Conservation (phyloP, 2,329 filamentous ascomycete species). For the Stagonosporopsis cucurbitacearum region DNA sequence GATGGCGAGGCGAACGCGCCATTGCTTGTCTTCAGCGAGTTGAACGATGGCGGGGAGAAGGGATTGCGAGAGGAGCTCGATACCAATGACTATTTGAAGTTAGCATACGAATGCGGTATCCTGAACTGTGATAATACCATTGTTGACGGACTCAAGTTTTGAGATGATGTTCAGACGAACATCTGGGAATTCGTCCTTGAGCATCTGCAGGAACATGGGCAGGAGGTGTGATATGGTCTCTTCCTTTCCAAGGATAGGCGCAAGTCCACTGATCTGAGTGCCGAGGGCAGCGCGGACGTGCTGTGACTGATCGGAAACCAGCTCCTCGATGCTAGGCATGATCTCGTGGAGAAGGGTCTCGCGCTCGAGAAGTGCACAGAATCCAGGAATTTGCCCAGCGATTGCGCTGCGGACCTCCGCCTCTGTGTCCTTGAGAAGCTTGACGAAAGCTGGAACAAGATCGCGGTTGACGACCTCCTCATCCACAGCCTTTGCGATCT, state of each 20-base stretch:
- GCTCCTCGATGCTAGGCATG: constrained; percentile 93
- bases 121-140: constrained; percentile 64
- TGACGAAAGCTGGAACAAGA: constrained; percentile 94
- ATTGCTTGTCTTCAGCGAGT: constrained; percentile 98
- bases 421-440: constrained; percentile 96
- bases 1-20: constrained; percentile 95
- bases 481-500: constrained; percentile 98
- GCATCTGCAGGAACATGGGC: constrained; percentile 99
- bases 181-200: constrained; percentile 98
- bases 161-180: constrained; percentile 99
- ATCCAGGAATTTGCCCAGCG: constrained; percentile 93
- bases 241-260: constrained; percentile 96
- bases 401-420: constrained; percentile 97
- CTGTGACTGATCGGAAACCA: constrained; percentile 94
- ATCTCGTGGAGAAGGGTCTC: constrained; percentile 91
- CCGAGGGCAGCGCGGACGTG: constrained; percentile 95
- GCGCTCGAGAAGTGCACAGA: constrained; percentile 88
- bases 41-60: constrained; percentile 97
- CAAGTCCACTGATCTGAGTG: constrained; percentile 95
- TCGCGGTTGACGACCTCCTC: constrained; percentile 95
- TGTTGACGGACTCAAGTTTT: constrained; percentile 98
- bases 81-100: constrained; percentile 79
- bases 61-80: constrained; percentile 94
- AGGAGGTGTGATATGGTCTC: constrained; percentile 96
- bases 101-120: constrained; percentile 9